phyloP scores from a whole-genome alignment of 2,329 filamentous ascomycete species.

The Fusarium chuoi region DNA sequence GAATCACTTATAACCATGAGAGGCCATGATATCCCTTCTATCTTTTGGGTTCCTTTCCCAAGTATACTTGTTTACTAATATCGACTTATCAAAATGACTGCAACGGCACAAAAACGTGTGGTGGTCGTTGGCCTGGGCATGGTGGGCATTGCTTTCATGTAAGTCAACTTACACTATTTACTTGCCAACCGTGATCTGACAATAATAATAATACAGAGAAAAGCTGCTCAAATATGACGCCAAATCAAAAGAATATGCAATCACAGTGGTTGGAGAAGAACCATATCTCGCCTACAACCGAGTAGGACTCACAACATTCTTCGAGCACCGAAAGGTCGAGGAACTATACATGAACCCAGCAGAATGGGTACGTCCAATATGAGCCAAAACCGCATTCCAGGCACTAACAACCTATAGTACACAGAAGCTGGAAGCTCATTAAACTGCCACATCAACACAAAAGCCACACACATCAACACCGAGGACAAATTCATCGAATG shows the following conservation, averaged over 20 bases:
- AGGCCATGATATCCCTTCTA: background rate
- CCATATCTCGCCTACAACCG: constrained; percentile 90
- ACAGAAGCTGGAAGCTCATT: constrained; percentile 73
- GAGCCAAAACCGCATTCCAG: background rate
- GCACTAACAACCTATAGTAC: constrained; percentile 62
- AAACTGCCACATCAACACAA: constrained; percentile 79
- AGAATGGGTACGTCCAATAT: constrained; percentile 72
- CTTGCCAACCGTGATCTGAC: constrained; percentile 10
- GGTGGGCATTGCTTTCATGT: constrained; percentile 92
- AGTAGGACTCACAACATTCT: constrained; percentile 89
- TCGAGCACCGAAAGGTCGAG: constrained; percentile 85
- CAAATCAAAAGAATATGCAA: constrained; percentile 77
- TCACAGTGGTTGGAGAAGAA: constrained; percentile 89
- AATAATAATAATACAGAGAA: constrained; percentile 65
- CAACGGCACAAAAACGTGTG: constrained; percentile 65
- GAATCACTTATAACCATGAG: constrained; percentile 32
- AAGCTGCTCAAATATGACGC: constrained; percentile 88
- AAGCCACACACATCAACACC: constrained; percentile 72
- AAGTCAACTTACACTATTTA: constrained; percentile 51
- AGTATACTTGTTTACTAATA: background rate
- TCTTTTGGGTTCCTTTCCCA: background rate
- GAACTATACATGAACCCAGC: constrained; percentile 87
- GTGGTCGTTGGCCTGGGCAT: constrained; percentile 91
- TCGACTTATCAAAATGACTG: constrained; percentile 24
- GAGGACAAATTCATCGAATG: constrained; percentile 74